Conservation (phyloP, 1,284 basidiomycete species). For the Ceratorhiza oryzae-sativae region DNA sequence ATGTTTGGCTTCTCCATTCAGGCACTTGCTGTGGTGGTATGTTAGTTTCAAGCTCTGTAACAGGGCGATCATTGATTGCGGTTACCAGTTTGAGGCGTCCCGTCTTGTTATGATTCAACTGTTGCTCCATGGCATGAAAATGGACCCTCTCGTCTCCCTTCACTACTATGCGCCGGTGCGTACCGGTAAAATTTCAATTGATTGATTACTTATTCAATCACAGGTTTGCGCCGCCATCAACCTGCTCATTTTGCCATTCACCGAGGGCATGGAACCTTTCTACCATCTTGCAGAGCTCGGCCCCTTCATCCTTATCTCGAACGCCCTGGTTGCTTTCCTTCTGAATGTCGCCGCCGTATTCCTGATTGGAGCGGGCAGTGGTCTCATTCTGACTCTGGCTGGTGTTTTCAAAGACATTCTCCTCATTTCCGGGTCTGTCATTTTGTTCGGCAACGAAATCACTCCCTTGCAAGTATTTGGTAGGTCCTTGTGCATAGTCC, state of each 20-base stretch:
- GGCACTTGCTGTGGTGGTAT: slow-evolving; percentile 76
- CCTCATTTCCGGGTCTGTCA: slow-evolving; percentile 87
- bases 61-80: slow-evolving; percentile 43
- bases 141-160: slow-evolving; percentile 95
- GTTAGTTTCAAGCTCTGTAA: slow-evolving; percentile 47
- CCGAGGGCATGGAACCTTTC: slow-evolving; percentile 90
- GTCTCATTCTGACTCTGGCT: slow-evolving; percentile 89
- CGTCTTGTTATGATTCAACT: slow-evolving; percentile 97
- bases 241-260: slow-evolving; percentile 81
- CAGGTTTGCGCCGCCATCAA: slow-evolving; percentile 89
- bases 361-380: slow-evolving; percentile 87
- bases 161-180: slow-evolving; percentile 91
- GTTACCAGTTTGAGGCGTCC: slow-evolving; percentile 77
- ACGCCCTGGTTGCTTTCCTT: slow-evolving; percentile 88
- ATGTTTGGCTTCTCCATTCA: slow-evolving; percentile 86
- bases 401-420: slow-evolving; percentile 98
- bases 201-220: slow-evolving; percentile 41
- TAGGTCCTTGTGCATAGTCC: slow-evolving; percentile 51
- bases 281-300: slow-evolving; percentile 75
- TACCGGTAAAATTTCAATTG: neutral
- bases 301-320: slow-evolving; percentile 78
- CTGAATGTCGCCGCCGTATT: slow-evolving; percentile 95
- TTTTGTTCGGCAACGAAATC: slow-evolving; percentile 81
- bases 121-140: slow-evolving; percentile 93
- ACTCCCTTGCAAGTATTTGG: slow-evolving; percentile 88